These are phyloP conservation scores for Hypoxylon subgilvum DNA, from an alignment of 495 filamentous ascomycete species.

Conservation along the genomic window DNA sequence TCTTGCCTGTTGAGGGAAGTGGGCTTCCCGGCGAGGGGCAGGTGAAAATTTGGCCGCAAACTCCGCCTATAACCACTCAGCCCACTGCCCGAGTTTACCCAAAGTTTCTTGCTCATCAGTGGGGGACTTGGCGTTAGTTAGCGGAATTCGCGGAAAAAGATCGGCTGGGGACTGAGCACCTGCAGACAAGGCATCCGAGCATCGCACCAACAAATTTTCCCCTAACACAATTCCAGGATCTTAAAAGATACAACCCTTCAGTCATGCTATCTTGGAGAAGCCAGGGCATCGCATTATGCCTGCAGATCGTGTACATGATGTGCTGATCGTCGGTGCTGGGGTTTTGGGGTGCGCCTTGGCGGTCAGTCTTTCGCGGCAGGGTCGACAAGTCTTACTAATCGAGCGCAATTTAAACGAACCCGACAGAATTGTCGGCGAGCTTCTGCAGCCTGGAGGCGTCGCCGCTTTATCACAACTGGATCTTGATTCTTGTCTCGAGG, in stretches of 20 bases:
- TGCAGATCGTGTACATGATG: constrained; percentile 49
- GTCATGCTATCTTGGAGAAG: too few species aligned
- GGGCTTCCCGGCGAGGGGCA: constrained; percentile 30
- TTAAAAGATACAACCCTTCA: too few species aligned
- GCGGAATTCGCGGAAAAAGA: too few species aligned
- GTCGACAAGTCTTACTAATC: constrained; percentile 76
- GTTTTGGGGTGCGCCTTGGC: constrained; percentile 76
- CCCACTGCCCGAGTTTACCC: too few species aligned
- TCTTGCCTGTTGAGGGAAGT: constrained; percentile 22
- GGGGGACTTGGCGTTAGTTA: too few species aligned
- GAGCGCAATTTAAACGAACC: constrained; percentile 78
- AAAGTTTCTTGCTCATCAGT: not conserved
- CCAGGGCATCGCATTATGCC: too few species aligned
- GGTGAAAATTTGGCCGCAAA: not conserved
- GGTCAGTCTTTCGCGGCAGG: constrained; percentile 70
- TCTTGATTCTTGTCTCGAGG: constrained; percentile 73
- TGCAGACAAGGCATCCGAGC: too few species aligned
- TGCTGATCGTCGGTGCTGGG: constrained; percentile 80
- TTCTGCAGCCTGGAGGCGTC: constrained; percentile 83
- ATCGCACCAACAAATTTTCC: too few species aligned
- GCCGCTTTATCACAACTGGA: constrained; percentile 73
- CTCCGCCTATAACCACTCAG: not conserved
- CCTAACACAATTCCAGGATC: too few species aligned
- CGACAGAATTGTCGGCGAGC: constrained; percentile 86
- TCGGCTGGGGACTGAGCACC: too few species aligned